These are phyloP conservation scores for Xylariaceae sp. DNA, from an alignment of 2,329 filamentous ascomycete genomes.

Conservation along the genomic window DNA sequence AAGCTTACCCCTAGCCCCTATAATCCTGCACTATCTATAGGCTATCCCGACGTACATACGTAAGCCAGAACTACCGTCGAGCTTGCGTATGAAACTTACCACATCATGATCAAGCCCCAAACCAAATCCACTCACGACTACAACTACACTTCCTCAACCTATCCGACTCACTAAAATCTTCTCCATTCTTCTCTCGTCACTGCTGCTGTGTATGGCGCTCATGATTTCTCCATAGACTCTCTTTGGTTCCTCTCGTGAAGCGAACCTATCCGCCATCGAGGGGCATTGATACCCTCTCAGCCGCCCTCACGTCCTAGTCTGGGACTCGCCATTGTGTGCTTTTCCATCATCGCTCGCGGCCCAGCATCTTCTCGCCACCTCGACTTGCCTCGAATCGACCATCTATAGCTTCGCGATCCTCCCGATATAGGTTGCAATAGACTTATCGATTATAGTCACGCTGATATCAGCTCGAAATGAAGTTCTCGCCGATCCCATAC, in stretches of 20 bases:
- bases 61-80: background rate
- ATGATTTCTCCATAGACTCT: slow-evolving; percentile 9
- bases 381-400: background rate
- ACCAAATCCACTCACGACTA: background rate
- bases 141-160: background rate
- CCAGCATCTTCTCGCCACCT: background rate
- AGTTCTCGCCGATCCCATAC: slow-evolving; percentile 47
- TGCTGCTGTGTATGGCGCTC: slow-evolving; percentile 11
- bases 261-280: slow-evolving; percentile 1
- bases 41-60: background rate
- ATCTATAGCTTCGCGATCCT: background rate
- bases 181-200: slow-evolving; percentile 3
- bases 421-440: background rate
- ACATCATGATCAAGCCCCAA: background rate
- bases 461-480: slow-evolving; percentile 39
- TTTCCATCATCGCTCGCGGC: background rate
- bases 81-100: background rate
- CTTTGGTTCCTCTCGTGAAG: slow-evolving; percentile 4
- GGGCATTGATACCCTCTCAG: background rate
- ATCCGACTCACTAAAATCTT: background rate
- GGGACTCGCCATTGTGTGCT: background rate
- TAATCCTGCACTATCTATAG: background rate
- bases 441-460: background rate
- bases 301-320: background rate
- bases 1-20: background rate